Evolutionary conservation across 768 basidiomycete species (phyloP).

Genomic region (Trametes meyenii): DNA sequence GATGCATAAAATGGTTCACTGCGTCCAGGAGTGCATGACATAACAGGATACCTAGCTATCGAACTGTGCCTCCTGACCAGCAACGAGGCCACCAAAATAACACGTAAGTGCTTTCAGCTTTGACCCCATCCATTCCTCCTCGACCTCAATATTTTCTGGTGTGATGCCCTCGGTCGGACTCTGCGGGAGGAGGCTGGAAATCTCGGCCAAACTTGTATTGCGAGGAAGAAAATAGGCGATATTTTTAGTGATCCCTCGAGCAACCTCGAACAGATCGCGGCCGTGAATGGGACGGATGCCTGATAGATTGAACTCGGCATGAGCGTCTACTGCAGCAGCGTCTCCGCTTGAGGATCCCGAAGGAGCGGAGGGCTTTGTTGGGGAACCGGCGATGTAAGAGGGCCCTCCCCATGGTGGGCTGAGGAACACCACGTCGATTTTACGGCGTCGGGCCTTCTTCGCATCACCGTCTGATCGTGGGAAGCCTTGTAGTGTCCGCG

Average conservation of each 20-base stretch:
- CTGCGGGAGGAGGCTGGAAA: constrained; percentile 53
- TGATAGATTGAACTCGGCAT: constrained; percentile 63
- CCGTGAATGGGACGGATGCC: constrained; percentile 83
- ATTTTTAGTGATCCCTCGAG: constrained; percentile 72
- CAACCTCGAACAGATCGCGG: constrained; percentile 75
- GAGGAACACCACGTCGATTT: constrained; percentile 88
- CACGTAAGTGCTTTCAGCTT: constrained; percentile 95
- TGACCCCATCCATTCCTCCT: constrained; percentile 95
- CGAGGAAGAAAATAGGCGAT: constrained; percentile 90
- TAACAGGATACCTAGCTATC: neutral
- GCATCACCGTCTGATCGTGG: constrained; percentile 7
- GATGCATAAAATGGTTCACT: too few species aligned
- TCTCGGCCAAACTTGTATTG: constrained; percentile 74
- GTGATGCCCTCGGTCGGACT: neutral
- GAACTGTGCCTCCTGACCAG: constrained; percentile 65
- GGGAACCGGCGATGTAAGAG: constrained; percentile 54
- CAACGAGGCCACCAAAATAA: constrained; percentile 85
- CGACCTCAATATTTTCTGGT: constrained; percentile 77
- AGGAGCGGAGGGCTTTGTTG: constrained; percentile 5
- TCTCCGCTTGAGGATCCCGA: neutral
- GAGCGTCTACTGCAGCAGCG: constrained; percentile 18
- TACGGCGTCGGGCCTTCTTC: constrained; percentile 38
- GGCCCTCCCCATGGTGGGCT: constrained; percentile 98
- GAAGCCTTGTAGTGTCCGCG: constrained; percentile 46
- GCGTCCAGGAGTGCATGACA: too few species aligned